Evolutionary conservation across 768 basidiomycete genomes (phyloP), one percentile per base, ranked within the genome.

Genomic region (Xerocomellus amylosporus): DNA sequence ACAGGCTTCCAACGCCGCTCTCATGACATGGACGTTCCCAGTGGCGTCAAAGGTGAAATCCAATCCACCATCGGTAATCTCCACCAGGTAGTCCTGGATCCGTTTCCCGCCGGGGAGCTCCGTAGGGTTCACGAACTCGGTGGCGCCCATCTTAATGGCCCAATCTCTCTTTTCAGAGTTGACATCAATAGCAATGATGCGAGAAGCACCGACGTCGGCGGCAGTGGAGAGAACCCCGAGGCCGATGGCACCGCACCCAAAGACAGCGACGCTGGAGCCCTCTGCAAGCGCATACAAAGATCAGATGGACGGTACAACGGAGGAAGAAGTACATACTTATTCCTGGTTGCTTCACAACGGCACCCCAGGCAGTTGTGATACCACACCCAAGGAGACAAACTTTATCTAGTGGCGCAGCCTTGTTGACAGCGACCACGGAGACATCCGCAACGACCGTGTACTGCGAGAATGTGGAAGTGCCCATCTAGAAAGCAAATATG

Each of bases 361-460:
- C 90, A 51, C 96, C 95, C 91, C 93, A 98, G 17, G 95, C 95
- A n/a, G 95, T 98, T 34, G 95, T 96, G 71, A 98, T 96, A 60
- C 94, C 94, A 58, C 92, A 93, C 6, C 96, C 96, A 14, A 99
- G 84, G 31, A 99, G 80, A 74, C 97, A 98, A n/a, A 95, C 93
- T 67, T 93, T 97, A 28, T 98, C 89, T 14, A 99, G 81, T 9
- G 93, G 93, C 2, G 97, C 97, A 56, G 81, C 76, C 56, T 83
- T 79, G 74, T 87, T 86, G 55, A 99, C 86, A 15, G 92, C 85
- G 49, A 98, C 97, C 24, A 99, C 90, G 19, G 95, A 98, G 42
- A 94, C 94, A 60, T 99, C 94, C 43, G 93, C 90, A 3, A 99
- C 93, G 55, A 99, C 97, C 8, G 97, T 97, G 78, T 98, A 99